Evolutionary conservation across 805 yeast species (phyloP).

Genomic region (Yarrowia sp.): DNA sequence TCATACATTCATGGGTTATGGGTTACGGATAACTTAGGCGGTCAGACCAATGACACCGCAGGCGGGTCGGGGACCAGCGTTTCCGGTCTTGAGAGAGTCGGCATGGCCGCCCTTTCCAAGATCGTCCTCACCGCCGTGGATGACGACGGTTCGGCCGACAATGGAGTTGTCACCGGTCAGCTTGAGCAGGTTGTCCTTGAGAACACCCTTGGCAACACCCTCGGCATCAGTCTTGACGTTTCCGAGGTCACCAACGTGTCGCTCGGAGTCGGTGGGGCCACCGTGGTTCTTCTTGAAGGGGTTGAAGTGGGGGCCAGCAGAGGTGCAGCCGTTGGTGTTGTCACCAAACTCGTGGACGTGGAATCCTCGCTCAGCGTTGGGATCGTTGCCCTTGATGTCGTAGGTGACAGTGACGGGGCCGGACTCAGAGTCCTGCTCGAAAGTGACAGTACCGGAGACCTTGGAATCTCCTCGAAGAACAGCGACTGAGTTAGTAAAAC

Average conservation of each 20-base stretch:
- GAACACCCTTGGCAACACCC: slow-evolving; percentile 92
- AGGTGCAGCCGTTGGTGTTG: slow-evolving; percentile 98
- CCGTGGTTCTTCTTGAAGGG: slow-evolving; percentile 91
- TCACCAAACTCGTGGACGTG: slow-evolving; percentile 98
- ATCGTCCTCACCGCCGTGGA: slow-evolving; percentile 92
- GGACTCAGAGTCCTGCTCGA: slow-evolving; percentile 80
- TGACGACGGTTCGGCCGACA: slow-evolving; percentile 93
- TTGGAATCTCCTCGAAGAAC: slow-evolving; percentile 94
- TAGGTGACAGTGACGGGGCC: slow-evolving; percentile 86
- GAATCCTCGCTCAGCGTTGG: slow-evolving; percentile 94
- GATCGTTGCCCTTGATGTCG: slow-evolving; percentile 87
- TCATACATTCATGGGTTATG: slow-evolving; percentile 4
- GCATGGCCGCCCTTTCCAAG: slow-evolving; percentile 93
- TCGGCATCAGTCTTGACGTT: slow-evolving; percentile 84
- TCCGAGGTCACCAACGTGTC: slow-evolving; percentile 96
- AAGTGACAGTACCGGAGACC: slow-evolving; percentile 84
- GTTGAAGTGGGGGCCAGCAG: slow-evolving; percentile 98
- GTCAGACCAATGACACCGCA: slow-evolving; percentile 95
- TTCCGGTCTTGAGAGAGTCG: slow-evolving; percentile 93
- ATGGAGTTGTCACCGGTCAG: slow-evolving; percentile 87
- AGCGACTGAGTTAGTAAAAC: slow-evolving; percentile 64
- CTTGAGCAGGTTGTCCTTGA: slow-evolving; percentile 77
- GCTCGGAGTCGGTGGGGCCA: slow-evolving; percentile 77
- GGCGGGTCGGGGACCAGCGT: slow-evolving; percentile 98
- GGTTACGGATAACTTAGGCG: slow-evolving; percentile 48